Evolutionary conservation across 2,329 filamentous ascomycete species (phyloP), one percentile per base, ranked within the genome.

Genomic region (Fusarium vanettenii): DNA sequence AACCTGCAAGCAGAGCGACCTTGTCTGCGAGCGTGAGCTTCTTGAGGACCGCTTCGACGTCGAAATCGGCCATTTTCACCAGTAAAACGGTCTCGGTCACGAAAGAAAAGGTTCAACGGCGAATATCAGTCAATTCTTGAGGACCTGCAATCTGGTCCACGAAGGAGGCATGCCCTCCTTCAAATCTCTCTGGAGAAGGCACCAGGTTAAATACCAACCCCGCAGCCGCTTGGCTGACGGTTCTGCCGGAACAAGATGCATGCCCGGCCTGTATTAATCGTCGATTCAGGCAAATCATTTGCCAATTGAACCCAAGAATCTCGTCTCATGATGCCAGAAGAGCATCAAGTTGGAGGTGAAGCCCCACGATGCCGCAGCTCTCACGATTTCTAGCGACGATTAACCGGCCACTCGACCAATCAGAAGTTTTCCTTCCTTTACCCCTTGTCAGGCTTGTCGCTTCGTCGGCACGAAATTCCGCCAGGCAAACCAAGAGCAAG

Each of bases 11-110:
- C 50, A 90, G 82, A 48, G 88, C 86, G 59, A 88, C 84, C 79
- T 90, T 90, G 76, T 90, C 88, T 6, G 81, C 79, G 59, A 87
- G 79, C 13, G 85, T 86, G 66, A 90, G 86, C 83, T 89, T 88
- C 76, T 87, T 86, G 50, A 90, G 83, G 33, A 88, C 81, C 69
- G 86, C 85, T 65, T 90, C 88, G 10, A 90, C 87, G 63, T 90
- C 83, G 45, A 90, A 85, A 72, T 89, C 84, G 33, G 86, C 86
- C 86, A 89, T 89, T 61, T 59, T 67, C 39, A 39, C 31, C 22
- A 31, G 22, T 20, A 1, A 2, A 5, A 27, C 20, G 55, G 6
- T 6, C 3, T 25, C 3, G 13, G 10, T 67, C 63, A 73, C 37
- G 8, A 3, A 6, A 20, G 41, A 6, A 43, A 22, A 45, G 31